These are phyloP conservation scores for Hericium coralloides DNA, from an alignment of 768 basidiomycete species.

Conservation along the genomic window DNA sequence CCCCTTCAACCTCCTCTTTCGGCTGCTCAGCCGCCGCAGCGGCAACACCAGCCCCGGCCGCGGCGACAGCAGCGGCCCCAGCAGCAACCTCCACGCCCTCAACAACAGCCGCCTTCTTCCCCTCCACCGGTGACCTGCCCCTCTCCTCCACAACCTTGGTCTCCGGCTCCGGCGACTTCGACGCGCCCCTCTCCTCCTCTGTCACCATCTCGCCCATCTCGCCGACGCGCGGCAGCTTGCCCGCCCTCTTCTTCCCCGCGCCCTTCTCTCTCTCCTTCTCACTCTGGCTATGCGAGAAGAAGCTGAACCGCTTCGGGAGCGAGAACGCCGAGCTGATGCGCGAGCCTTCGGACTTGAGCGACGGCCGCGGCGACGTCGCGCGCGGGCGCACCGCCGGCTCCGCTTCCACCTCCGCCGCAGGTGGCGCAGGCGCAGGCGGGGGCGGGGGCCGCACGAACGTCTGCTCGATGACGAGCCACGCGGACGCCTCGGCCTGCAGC, in stretches of 20 bases:
- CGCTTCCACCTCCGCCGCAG: conserved; percentile 2
- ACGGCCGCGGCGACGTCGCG: conserved; percentile 21
- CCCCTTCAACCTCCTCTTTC: conserved; percentile 11
- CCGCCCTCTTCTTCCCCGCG: conserved; percentile 23
- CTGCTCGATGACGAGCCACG: conserved; percentile 69
- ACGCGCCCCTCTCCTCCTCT: conserved; percentile 34
- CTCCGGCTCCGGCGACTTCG: conserved; percentile 25
- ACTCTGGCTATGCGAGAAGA: conserved; percentile 32
- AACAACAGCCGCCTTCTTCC: conserved; percentile 35
- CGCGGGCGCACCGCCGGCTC: not conserved
- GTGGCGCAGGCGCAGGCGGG: conserved; percentile 15
- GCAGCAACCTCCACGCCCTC: conserved; percentile 7
- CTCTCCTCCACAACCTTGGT: conserved; percentile 19
- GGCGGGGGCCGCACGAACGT: conserved; percentile 33
- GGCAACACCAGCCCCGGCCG: conserved; percentile 6
- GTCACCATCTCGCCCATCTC: conserved; percentile 65
- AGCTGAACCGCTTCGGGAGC: conserved; percentile 54
- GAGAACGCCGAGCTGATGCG: conserved; percentile 33
- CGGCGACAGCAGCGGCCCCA: conserved; percentile 10
- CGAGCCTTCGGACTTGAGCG: conserved; percentile 18
- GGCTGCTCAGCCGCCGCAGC: conserved; percentile 11
- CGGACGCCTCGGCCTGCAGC: conserved; percentile 30
- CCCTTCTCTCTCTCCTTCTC: conserved; percentile 21
- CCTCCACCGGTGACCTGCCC: conserved; percentile 5
- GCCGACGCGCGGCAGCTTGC: conserved; percentile 36